A percentile compares a stretch with the other conserved stretches of the same genome.
Conservation (phyloP, 2,329 filamentous ascomycete species). For the Epichloe coenophiala region DNA sequence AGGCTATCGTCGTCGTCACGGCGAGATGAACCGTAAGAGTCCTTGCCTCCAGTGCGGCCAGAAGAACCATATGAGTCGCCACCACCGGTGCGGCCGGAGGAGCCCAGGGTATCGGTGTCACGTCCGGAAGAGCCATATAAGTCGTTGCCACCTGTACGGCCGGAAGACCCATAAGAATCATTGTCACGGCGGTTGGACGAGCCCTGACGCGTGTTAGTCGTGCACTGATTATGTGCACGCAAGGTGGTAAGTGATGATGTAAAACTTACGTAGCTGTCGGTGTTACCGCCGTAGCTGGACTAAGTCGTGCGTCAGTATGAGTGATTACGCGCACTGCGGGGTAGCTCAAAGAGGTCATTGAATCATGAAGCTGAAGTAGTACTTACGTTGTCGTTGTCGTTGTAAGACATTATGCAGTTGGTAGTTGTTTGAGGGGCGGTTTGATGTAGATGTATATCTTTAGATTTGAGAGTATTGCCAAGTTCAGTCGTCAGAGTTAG, state of each 20-base stretch:
- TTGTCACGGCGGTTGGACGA: conserved; percentile 10
- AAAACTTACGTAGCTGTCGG: conserved; percentile 15
- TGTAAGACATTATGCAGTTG: conserved; percentile 30
- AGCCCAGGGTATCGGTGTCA: too few species aligned
- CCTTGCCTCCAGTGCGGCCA: too few species aligned
- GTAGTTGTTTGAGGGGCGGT: neutral
- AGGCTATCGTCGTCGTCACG: too few species aligned
- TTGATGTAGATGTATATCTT: too few species aligned
- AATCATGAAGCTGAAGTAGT: neutral
- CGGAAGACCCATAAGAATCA: conserved; percentile 10
- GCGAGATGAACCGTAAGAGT: too few species aligned
- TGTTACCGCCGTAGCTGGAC: conserved; percentile 17
- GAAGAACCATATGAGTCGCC: too few species aligned
- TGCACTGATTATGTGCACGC: neutral
- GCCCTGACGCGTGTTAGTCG: conserved; percentile 6
- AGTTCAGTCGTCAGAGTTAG: too few species aligned
- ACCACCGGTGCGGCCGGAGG: too few species aligned
- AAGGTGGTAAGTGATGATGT: too few species aligned
- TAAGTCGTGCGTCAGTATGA: conserved; percentile 4
- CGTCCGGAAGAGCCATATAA: conserved; percentile 10
- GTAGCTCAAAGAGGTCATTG: neutral
- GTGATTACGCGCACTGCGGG: neutral
- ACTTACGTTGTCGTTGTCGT: conserved; percentile 26
- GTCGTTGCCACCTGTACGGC: conserved; percentile 8
- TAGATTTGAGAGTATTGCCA: too few species aligned